Percentiles rank a stretch among this genome's conserved stretches.
These are phyloP conservation scores for Coemansia sp. DNA, from an alignment of 192 early-diverging fungal genomes.

Conservation along the genomic window DNA sequence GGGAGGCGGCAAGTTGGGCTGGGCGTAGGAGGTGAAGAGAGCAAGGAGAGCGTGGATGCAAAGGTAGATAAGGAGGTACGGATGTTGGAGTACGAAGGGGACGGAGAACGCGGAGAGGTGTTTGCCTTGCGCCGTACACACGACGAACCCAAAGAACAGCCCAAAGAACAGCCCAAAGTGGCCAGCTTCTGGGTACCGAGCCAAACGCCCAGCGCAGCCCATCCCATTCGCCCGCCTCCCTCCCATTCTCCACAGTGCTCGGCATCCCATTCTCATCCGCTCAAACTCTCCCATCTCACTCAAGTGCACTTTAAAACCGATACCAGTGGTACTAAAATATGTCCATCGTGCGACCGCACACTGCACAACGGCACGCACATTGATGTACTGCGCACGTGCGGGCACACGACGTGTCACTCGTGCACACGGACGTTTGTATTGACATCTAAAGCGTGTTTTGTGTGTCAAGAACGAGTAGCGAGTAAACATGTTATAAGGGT, in stretches of 20 bases:
- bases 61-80: no score
- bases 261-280: conserved; percentile 13
- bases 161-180: not conserved
- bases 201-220: conserved; percentile 27
- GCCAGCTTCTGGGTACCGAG: conserved; percentile 49
- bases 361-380: conserved; percentile 40
- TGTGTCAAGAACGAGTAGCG: conserved; percentile 28
- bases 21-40: not conserved
- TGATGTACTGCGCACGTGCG: conserved; percentile 35
- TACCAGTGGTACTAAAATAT: not conserved
- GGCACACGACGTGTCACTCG: conserved; percentile 46
- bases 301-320: no score
- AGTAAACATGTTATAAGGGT: conserved; percentile 17
- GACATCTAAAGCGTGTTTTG: conserved; percentile 28
- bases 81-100: not conserved
- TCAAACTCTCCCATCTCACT: conserved; percentile 22
- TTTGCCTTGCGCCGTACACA: not conserved
- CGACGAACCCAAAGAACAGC: not conserved
- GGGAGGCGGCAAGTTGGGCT: conserved; percentile 24
- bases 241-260: conserved; percentile 21
- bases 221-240: conserved; percentile 12
- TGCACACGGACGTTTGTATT: conserved; percentile 48
- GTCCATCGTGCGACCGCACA: conserved; percentile 32
- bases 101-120: not conserved
- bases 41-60: not conserved